Percentiles rank a stretch among this genome's conserved stretches.
Evolutionary conservation across 2,329 filamentous ascomycete species (phyloP).

Genomic region (Botryotinia narcissicola): DNA sequence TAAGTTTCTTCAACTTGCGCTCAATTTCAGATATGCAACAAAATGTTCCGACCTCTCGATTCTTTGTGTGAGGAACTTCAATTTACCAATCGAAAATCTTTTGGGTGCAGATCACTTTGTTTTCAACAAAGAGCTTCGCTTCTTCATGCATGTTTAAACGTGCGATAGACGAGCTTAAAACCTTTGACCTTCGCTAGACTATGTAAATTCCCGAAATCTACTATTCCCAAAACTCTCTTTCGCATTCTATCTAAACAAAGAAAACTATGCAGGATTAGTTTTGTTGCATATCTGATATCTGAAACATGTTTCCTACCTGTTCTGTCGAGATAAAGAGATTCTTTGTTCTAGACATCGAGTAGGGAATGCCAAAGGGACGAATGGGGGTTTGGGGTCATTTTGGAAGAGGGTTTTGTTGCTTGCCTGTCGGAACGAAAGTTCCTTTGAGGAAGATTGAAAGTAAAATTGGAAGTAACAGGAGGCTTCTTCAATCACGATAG

Average conservation of each 20-base stretch:
- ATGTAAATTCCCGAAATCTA: background rate
- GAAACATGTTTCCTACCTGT: constrained; percentile 13
- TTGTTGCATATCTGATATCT: constrained; percentile 18
- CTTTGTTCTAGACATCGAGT: background rate
- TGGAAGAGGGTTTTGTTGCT: background rate
- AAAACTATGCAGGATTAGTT: background rate
- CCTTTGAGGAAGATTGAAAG: background rate
- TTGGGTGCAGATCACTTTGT: background rate
- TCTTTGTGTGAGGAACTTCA: background rate
- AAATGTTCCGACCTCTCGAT: background rate
- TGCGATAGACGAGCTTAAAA: background rate
- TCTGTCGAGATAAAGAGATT: background rate
- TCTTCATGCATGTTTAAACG: background rate
- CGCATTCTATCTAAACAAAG: background rate
- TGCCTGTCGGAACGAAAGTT: constrained; percentile 3
- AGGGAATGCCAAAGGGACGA: background rate
- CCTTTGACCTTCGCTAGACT: no score
- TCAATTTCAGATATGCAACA: constrained; percentile 12
- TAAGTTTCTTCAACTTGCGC: background rate
- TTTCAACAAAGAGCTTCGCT: background rate
- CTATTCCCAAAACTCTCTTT: background rate
- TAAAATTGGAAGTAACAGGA: background rate
- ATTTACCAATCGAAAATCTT: background rate
- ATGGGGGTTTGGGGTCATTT: background rate
- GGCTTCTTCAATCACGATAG: background rate